Conservation (phyloP, 2,329 filamentous ascomycete genomes). For the Paraconiothyrium sp. region DNA sequence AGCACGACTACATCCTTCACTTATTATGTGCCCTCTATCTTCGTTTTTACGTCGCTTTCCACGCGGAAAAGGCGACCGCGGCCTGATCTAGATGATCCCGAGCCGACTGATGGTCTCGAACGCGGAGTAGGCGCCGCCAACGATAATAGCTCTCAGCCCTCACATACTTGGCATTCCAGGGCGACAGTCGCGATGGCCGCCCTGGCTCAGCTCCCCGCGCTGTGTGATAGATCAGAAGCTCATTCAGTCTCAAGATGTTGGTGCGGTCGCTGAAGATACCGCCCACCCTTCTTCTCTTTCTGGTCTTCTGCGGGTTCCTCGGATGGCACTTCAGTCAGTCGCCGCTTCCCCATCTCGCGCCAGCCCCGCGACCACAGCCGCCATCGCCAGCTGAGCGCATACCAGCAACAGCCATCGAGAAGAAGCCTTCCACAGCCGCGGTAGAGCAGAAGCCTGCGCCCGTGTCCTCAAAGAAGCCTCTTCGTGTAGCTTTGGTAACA, state of each 20-base stretch:
- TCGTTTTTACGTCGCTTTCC: neutral
- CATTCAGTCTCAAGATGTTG: conserved; percentile 34
- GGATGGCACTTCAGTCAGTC: conserved; percentile 43
- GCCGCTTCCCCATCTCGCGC: conserved; percentile 24
- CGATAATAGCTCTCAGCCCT: conserved; percentile 22
- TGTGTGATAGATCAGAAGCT: neutral
- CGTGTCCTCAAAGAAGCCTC: conserved; percentile 23
- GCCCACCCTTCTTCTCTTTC: conserved; percentile 34
- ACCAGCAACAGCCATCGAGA: neutral
- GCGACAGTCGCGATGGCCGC: conserved; percentile 19
- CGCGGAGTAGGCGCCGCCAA: conserved; percentile 13
- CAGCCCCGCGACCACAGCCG: conserved; percentile 3
- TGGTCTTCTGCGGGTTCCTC: conserved; percentile 42
- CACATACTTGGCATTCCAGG: conserved; percentile 31
- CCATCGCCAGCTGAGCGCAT: conserved; percentile 6
- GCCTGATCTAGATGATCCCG: neutral
- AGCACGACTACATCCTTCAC: neutral
- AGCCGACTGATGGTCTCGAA: conserved; percentile 21
- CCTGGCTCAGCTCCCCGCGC: conserved; percentile 5
- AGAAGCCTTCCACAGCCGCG: neutral
- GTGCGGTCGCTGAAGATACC: conserved; percentile 35
- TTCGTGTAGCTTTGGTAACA: conserved; percentile 47
- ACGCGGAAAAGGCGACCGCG: neutral
- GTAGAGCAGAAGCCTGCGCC: neutral
- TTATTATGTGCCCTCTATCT: neutral